Conservation (phyloP, 2,329 filamentous ascomycete genomes). For the Lasiodiplodia sp. region DNA sequence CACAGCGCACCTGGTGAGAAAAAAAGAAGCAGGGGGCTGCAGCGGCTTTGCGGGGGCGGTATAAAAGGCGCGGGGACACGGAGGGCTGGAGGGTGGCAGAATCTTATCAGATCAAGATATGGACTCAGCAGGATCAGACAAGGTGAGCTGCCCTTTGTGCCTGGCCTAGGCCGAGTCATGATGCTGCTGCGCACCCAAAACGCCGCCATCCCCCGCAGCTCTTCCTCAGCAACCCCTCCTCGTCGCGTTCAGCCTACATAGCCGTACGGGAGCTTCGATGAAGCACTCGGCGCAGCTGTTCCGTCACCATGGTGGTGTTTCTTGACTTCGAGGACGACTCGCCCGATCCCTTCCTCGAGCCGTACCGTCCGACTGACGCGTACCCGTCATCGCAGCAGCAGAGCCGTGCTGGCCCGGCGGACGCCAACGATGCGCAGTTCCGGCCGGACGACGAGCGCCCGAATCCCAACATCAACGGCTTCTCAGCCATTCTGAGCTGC, state of each 20-base stretch:
- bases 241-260: background rate
- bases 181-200: constrained; percentile 5
- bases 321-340: constrained; percentile 52
- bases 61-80: constrained; percentile 12
- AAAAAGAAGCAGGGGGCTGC: constrained; percentile 11
- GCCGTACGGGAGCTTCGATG: constrained; percentile 26
- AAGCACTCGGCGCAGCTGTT: constrained; percentile 14
- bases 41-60: constrained; percentile 10
- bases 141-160: constrained; percentile 16
- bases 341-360: constrained; percentile 37
- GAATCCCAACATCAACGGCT: constrained; percentile 64
- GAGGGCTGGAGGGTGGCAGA: background rate
- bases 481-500: constrained; percentile 69
- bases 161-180: constrained; percentile 23
- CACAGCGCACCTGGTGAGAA: constrained; percentile 13
- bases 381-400: constrained; percentile 37
- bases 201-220: constrained; percentile 10
- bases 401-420: constrained; percentile 36
- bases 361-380: constrained; percentile 29
- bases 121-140: background rate
- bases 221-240: constrained; percentile 5
- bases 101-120: constrained; percentile 24
- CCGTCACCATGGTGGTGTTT: constrained; percentile 52
- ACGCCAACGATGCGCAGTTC: constrained; percentile 22
- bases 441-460: constrained; percentile 41